These are phyloP conservation scores for Ustilago hordei DNA, from an alignment of 1,284 basidiomycete genomes.

Conservation along the genomic window DNA sequence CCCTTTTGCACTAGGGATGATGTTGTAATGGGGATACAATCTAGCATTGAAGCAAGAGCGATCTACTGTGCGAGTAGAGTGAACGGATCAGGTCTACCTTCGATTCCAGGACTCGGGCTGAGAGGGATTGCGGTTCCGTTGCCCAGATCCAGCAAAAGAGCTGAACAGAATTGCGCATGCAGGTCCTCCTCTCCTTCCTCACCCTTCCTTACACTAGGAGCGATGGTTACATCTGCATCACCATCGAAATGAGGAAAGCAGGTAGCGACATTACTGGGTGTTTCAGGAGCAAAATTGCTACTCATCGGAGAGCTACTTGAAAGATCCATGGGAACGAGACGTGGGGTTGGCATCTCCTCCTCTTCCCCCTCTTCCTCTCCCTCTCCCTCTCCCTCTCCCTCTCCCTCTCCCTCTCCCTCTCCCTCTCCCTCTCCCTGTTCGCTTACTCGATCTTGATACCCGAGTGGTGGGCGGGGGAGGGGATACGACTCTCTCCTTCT, in stretches of 20 bases:
- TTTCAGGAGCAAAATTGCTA: constrained; percentile 27
- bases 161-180: constrained; percentile 37
- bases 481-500: constrained; percentile 17
- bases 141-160: constrained; percentile 32
- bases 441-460: neutral
- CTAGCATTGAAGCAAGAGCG: neutral
- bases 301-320: constrained; percentile 9
- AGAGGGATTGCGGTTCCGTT: constrained; percentile 35
- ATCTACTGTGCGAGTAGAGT: constrained; percentile 17
- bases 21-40: neutral
- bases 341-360: constrained; percentile 15
- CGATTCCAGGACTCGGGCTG: constrained; percentile 14
- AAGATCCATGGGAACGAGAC: constrained; percentile 8
- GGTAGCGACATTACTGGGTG: constrained; percentile 13
- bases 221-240: neutral
- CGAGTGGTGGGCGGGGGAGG: constrained; percentile 12
- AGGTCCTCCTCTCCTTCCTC: constrained; percentile 19
- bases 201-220: neutral
- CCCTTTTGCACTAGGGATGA: neutral
- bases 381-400: neutral
- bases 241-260: constrained; percentile 9
- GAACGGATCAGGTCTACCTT: constrained; percentile 18
- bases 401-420: neutral
- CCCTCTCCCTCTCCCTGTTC: neutral
- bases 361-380: neutral